These are phyloP conservation scores for Cryptosporidium parvum DNA, from an alignment of 169 alveolate genomes.

Conservation along the genomic window DNA sequence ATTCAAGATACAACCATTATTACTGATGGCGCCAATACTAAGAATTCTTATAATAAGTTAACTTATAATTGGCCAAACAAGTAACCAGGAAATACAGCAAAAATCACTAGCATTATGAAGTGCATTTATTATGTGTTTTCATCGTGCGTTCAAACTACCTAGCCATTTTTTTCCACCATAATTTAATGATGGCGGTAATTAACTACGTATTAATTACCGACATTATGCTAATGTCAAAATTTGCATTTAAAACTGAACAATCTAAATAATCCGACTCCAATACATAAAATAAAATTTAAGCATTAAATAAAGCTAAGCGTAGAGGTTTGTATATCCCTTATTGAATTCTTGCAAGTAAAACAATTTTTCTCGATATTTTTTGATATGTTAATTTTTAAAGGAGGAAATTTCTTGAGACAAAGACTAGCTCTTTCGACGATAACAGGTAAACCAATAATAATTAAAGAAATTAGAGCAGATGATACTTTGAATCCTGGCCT, in stretches of 20 bases:
- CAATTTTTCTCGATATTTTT: neutral
- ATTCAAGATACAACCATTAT: neutral
- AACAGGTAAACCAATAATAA: conserved; percentile 71
- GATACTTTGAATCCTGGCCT: conserved; percentile 85
- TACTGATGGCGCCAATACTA: neutral
- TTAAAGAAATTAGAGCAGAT: conserved; percentile 83
- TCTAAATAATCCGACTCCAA: neutral
- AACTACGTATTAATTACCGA: neutral
- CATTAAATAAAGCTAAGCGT: neutral
- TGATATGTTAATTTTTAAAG: conserved; percentile 34
- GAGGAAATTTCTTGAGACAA: conserved; percentile 76
- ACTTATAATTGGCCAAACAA: too few relatives aligned
- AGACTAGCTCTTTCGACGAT: conserved; percentile 79
- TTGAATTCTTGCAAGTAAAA: neutral
- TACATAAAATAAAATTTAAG: neutral
- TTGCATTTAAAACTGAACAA: neutral
- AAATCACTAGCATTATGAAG: neutral
- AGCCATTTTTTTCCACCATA: neutral
- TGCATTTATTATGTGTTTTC: neutral
- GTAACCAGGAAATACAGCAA: neutral
- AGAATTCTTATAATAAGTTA: too few relatives aligned
- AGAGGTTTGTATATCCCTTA: neutral
- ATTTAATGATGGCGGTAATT: neutral
- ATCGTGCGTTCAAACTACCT: neutral
- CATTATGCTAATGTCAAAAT: neutral